phyloP scores from a whole-genome alignment of 2,329 filamentous ascomycete species.

The Diaporthe vexans region DNA sequence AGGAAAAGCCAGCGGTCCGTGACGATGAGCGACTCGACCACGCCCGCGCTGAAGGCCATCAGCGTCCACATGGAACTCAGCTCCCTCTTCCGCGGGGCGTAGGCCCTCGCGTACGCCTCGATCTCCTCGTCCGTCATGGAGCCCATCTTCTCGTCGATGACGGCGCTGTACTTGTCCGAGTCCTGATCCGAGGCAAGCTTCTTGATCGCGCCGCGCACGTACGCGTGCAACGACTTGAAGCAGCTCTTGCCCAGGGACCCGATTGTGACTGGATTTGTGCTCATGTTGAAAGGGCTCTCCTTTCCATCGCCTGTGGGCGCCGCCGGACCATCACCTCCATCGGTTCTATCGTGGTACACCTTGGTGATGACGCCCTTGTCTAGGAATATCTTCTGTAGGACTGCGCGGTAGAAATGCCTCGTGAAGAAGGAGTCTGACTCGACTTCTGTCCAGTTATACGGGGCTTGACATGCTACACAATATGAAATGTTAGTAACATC shows the following conservation, averaged over 20 bases:
- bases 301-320: slow-evolving; percentile 25
- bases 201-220: slow-evolving; percentile 83
- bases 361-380: slow-evolving; percentile 83
- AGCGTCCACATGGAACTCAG: slow-evolving; percentile 91
- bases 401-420: slow-evolving; percentile 90
- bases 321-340: slow-evolving; percentile 30
- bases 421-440: slow-evolving; percentile 93
- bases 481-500: background rate
- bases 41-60: slow-evolving; percentile 94
- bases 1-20: slow-evolving; percentile 92
- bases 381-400: slow-evolving; percentile 92
- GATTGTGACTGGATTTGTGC: slow-evolving; percentile 86
- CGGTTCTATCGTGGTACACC: slow-evolving; percentile 57
- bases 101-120: slow-evolving; percentile 75
- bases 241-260: slow-evolving; percentile 86
- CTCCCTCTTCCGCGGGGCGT: slow-evolving; percentile 79
- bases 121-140: slow-evolving; percentile 83
- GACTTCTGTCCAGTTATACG: slow-evolving; percentile 86
- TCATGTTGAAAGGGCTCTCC: slow-evolving; percentile 65
- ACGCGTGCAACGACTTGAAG: slow-evolving; percentile 81
- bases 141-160: slow-evolving; percentile 76
- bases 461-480: slow-evolving; percentile 80
- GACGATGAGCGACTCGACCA: slow-evolving; percentile 92
- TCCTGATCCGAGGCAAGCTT: slow-evolving; percentile 76
- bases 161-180: slow-evolving; percentile 68